phyloP scores from a whole-genome alignment of 371 early-diverging fungal genomes.

The Rhizopus arrhizus region DNA sequence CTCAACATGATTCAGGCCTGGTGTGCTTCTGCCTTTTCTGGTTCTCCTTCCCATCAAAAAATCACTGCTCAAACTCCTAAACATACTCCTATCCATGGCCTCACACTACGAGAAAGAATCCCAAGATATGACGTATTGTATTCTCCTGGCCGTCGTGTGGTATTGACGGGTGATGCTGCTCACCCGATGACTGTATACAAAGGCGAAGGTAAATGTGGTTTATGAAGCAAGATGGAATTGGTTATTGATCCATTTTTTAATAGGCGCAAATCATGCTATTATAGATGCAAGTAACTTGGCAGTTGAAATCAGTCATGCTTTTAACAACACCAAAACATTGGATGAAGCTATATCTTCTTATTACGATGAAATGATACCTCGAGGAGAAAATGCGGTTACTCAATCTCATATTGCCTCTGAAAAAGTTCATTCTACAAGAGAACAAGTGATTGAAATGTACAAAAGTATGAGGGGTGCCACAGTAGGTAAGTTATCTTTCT shows the following conservation, averaged over 20 bases:
- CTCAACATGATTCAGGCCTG: slow-evolving; percentile 3
- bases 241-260: background rate
- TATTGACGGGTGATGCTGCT: slow-evolving; percentile 20
- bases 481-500: background rate
- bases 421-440: background rate
- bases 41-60: background rate
- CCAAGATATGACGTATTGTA: background rate
- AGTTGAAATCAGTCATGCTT: slow-evolving; percentile 10
- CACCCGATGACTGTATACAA: slow-evolving; percentile 28
- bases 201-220: slow-evolving; percentile 19
- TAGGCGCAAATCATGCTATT: slow-evolving; percentile 48
- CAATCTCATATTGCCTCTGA: slow-evolving; percentile 23
- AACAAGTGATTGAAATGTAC: background rate
- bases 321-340: slow-evolving; percentile 19
- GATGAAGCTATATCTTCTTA: slow-evolving; percentile 27
- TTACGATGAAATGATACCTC: slow-evolving; percentile 28
- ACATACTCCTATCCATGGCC: background rate
- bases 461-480: background rate
- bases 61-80: slow-evolving; percentile 2
- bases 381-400: slow-evolving; percentile 28
- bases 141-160: slow-evolving; percentile 2
- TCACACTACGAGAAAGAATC: slow-evolving; percentile 20
- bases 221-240: background rate
- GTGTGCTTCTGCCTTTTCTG: slow-evolving; percentile 2
- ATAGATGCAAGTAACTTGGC: slow-evolving; percentile 30